Conservation (phyloP, 2,329 filamentous ascomycete species). For the Myriosclerotinia curreyana region DNA sequence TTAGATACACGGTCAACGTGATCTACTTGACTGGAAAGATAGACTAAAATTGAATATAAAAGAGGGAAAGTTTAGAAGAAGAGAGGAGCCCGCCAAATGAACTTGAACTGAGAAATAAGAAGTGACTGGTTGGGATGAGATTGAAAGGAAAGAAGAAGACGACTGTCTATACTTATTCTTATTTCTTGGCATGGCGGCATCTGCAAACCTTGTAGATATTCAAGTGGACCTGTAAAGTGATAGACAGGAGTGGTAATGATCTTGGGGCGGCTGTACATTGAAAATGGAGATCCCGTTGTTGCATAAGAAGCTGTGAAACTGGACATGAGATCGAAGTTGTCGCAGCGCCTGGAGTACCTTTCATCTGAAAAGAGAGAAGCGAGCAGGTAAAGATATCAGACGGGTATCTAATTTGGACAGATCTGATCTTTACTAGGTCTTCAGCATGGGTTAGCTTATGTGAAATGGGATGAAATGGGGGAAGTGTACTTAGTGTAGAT, state of each 20-base stretch:
- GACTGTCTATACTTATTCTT: conserved; percentile 36
- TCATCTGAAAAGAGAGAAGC: conserved; percentile 32
- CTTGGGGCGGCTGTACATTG: conserved; percentile 27
- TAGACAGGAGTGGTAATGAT: conserved; percentile 28
- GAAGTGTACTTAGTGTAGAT: conserved; percentile 6
- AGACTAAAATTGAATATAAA: conserved; percentile 30
- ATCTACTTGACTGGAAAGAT: conserved; percentile 40
- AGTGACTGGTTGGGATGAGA: conserved; percentile 29
- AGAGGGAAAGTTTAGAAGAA: conserved; percentile 35
- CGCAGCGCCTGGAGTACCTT: conserved; percentile 28
- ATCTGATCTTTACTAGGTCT: neutral
- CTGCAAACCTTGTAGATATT: conserved; percentile 18
- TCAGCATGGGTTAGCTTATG: conserved; percentile 14
- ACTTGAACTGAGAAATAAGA: conserved; percentile 26
- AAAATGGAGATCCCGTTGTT: conserved; percentile 36
- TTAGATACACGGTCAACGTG: conserved; percentile 41
- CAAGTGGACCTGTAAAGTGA: conserved; percentile 18
- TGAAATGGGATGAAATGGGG: conserved; percentile 21
- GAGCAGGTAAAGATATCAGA: conserved; percentile 24
- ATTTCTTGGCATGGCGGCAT: conserved; percentile 35
- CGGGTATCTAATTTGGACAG: conserved; percentile 27
- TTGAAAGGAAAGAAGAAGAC: conserved; percentile 29
- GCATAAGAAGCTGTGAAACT: conserved; percentile 37
- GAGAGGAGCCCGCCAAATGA: conserved; percentile 35
- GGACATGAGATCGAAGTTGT: conserved; percentile 34